These are phyloP conservation scores for Cylindrotheca fusiformis DNA, from an alignment of 108 stramenopile species.

Conservation along the genomic window DNA sequence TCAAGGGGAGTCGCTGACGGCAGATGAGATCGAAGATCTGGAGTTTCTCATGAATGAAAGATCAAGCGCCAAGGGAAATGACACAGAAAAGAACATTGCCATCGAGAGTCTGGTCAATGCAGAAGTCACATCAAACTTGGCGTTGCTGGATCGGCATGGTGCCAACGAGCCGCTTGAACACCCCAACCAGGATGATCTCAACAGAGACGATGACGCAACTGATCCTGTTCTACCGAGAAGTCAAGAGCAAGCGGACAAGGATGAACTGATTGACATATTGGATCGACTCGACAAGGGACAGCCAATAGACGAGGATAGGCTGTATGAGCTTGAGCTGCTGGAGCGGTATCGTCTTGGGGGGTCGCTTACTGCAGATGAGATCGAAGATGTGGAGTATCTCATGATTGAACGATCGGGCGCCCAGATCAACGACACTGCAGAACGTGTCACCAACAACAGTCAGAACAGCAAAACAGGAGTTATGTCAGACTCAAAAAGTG, in stretches of 20 bases:
- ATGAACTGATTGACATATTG: slow-evolving; percentile 7
- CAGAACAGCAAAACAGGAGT: not conserved
- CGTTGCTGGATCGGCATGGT: not conserved
- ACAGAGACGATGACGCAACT: not conserved
- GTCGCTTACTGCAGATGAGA: not conserved
- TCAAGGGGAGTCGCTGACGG: slow-evolving; percentile 8
- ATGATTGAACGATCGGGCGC: not conserved
- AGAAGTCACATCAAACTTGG: not conserved
- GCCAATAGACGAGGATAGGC: slow-evolving; percentile 14
- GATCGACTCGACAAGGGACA: slow-evolving; percentile 11
- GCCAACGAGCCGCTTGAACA: not conserved
- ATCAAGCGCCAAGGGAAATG: too few species aligned
- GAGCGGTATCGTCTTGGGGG: slow-evolving; percentile 13
- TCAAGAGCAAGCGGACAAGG: not conserved
- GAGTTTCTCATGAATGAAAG: slow-evolving; percentile 1
- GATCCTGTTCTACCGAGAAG: not conserved
- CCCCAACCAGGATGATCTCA: not conserved
- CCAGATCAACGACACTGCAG: too few species aligned
- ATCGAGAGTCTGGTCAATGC: not conserved
- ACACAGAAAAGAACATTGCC: too few species aligned
- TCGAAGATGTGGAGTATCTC: slow-evolving; percentile 15
- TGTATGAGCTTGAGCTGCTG: slow-evolving; percentile 19
- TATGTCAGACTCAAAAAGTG: slow-evolving; percentile 1
- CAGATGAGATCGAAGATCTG: slow-evolving; percentile 13
- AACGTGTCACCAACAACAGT: too few species aligned